Percentiles rank a stretch among this genome's conserved stretches.
These are phyloP conservation scores for Psilocybe mexicana DNA, from an alignment of 1,284 basidiomycete genomes.

Conservation along the genomic window DNA sequence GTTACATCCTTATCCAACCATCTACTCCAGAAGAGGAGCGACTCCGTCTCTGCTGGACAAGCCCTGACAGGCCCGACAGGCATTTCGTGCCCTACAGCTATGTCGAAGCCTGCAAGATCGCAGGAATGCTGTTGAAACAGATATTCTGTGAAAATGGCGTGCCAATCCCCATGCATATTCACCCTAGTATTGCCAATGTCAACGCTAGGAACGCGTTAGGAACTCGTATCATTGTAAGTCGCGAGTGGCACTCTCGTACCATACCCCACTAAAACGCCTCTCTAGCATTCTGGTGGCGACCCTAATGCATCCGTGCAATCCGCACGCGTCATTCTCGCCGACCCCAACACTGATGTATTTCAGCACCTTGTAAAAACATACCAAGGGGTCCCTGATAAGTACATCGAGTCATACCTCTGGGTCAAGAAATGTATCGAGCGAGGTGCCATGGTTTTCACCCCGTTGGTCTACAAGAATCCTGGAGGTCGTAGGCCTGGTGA, in stretches of 20 bases:
- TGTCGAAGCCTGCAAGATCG: constrained; percentile 76
- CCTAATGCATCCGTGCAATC: constrained; percentile 63
- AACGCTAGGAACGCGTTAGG: constrained; percentile 64
- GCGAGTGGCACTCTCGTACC: neutral
- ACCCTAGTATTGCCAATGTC: constrained; percentile 72
- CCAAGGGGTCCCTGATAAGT: constrained; percentile 65
- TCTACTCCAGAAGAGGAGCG: constrained; percentile 70
- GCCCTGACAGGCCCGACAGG: constrained; percentile 64
- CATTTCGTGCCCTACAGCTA: constrained; percentile 78
- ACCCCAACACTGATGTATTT: constrained; percentile 73
- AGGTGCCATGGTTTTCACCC: constrained; percentile 62
- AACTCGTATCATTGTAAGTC: constrained; percentile 66
- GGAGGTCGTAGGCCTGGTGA: constrained; percentile 77
- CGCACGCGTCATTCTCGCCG: constrained; percentile 74
- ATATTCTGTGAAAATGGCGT: constrained; percentile 65
- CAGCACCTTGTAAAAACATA: constrained; percentile 67
- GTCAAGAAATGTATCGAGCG: constrained; percentile 77
- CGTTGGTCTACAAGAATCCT: constrained; percentile 76
- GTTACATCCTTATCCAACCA: constrained; percentile 69
- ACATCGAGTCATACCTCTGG: constrained; percentile 78
- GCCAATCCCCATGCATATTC: constrained; percentile 74
- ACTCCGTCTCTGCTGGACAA: constrained; percentile 67
- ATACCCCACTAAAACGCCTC: constrained; percentile 3
- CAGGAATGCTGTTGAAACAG: constrained; percentile 67
- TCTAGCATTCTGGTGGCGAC: constrained; percentile 75